These are phyloP conservation scores for Saksenaea vasiformis DNA, from an alignment of 371 early-diverging fungal genomes.

Conservation along the genomic window DNA sequence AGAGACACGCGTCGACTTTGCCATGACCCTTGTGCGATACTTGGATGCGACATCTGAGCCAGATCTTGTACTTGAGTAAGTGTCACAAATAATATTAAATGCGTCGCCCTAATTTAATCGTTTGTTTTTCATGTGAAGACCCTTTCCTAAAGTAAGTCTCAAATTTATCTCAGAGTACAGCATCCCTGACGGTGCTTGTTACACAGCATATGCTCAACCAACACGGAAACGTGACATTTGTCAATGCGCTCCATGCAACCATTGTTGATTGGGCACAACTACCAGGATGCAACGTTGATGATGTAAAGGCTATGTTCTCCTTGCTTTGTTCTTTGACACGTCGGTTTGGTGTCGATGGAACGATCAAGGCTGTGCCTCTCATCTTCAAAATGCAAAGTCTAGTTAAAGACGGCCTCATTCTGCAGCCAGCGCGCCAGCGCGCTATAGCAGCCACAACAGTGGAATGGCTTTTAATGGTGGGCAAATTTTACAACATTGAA, in stretches of 20 bases:
- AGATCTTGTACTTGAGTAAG: constrained; percentile 19
- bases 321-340: constrained; percentile 54
- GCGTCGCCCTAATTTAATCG: neutral
- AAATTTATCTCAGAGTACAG: constrained; percentile 3
- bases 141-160: constrained; percentile 23
- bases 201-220: constrained; percentile 26
- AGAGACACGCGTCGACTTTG: constrained; percentile 38
- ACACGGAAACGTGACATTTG: constrained; percentile 51
- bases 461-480: constrained; percentile 52
- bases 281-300: constrained; percentile 53
- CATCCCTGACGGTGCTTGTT: constrained; percentile 14
- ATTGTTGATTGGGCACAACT: constrained; percentile 60
- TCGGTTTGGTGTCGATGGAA: constrained; percentile 60
- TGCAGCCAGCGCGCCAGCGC: constrained; percentile 50
- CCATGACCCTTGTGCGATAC: constrained; percentile 29
- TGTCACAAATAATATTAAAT: neutral
- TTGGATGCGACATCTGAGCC: constrained; percentile 37
- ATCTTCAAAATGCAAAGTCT: constrained; percentile 61
- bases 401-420: constrained; percentile 32
- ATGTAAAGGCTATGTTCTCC: constrained; percentile 58
- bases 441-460: constrained; percentile 61
- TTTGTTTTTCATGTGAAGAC: constrained; percentile 19
- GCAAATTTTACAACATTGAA: constrained; percentile 35
- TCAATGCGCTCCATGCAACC: constrained; percentile 54
- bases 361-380: constrained; percentile 64